Conservation (phyloP, 441 rosid genomes). For the Adansonia gregorii region DNA sequence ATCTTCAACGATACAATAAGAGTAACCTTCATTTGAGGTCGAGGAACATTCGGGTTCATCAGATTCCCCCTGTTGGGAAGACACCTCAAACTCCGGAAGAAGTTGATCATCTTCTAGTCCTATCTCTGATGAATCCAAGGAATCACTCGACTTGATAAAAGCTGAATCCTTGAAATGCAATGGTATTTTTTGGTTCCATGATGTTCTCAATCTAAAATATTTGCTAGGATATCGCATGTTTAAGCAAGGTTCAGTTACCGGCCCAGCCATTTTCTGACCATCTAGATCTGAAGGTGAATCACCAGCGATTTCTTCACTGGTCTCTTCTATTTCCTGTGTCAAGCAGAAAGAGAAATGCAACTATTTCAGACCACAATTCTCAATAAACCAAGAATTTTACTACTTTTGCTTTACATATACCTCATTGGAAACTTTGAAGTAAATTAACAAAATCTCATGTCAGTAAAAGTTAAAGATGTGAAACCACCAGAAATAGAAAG, state of each 20-base stretch:
- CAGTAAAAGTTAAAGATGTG: background rate
- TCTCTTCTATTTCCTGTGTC: constrained; percentile 61
- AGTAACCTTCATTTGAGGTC: constrained; percentile 27
- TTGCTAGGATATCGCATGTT: background rate
- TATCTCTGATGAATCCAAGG: constrained; percentile 36
- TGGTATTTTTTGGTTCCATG: constrained; percentile 23
- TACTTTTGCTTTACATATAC: background rate
- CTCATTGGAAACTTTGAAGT: background rate
- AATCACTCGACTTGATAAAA: constrained; percentile 36
- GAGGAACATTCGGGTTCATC: constrained; percentile 33
- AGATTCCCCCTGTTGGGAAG: constrained; percentile 13
- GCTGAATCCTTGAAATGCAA: constrained; percentile 32
- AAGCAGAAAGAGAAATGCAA: constrained; percentile 16
- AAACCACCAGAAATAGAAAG: background rate
- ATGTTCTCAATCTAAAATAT: constrained; percentile 26
- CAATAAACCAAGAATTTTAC: background rate
- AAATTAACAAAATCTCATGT: background rate
- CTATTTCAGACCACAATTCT: constrained; percentile 9
- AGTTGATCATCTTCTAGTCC: constrained; percentile 32
- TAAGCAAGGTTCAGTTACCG: constrained; percentile 24
- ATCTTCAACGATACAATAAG: constrained; percentile 44
- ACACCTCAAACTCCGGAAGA: constrained; percentile 32
- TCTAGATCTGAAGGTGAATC: constrained; percentile 38
- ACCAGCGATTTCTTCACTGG: constrained; percentile 33
- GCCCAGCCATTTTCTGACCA: constrained; percentile 18